Conservation (phyloP, 257 asterid genomes). For the Fraxinus excelsior region DNA sequence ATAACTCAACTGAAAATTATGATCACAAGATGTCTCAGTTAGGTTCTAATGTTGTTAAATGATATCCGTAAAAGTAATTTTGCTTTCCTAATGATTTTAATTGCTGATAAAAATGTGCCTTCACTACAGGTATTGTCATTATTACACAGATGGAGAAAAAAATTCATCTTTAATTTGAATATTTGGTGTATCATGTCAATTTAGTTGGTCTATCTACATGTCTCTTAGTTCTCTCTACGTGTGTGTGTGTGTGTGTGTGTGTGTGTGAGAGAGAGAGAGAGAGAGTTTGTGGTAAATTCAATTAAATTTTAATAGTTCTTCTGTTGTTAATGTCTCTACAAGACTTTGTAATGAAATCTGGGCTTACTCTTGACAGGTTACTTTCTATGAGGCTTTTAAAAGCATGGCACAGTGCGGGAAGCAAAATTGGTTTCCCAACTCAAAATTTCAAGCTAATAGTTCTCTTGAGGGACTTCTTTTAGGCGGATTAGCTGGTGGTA, state of each 20-base stretch:
- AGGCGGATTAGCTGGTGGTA: slow-evolving; percentile 90
- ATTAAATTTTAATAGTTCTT: neutral
- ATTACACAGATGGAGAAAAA: neutral
- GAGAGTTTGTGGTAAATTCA: neutral
- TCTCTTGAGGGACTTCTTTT: slow-evolving; percentile 73
- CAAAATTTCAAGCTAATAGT: slow-evolving; percentile 46
- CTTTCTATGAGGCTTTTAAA: slow-evolving; percentile 75
- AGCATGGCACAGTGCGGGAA: slow-evolving; percentile 58
- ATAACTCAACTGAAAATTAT: slow-evolving; percentile 6
- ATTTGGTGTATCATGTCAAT: neutral
- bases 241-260: neutral
- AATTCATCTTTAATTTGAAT: neutral
- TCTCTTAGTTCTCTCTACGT: slow-evolving; percentile 5
- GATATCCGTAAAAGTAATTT: neutral
- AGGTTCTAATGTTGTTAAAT: slow-evolving; percentile 9
- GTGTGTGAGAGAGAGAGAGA: too few species aligned
- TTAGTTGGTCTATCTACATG: neutral
- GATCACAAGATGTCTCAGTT: neutral
- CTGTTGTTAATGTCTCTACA: neutral
- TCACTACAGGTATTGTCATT: neutral
- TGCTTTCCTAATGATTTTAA: neutral
- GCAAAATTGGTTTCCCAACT: slow-evolving; percentile 48
- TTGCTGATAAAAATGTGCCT: neutral
- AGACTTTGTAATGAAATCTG: slow-evolving; percentile 4
- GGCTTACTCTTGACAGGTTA: slow-evolving; percentile 49